Base-by-base conservation (phyloP, 176 grass and related monocot species). In the Aechmea fasciata region DNA sequence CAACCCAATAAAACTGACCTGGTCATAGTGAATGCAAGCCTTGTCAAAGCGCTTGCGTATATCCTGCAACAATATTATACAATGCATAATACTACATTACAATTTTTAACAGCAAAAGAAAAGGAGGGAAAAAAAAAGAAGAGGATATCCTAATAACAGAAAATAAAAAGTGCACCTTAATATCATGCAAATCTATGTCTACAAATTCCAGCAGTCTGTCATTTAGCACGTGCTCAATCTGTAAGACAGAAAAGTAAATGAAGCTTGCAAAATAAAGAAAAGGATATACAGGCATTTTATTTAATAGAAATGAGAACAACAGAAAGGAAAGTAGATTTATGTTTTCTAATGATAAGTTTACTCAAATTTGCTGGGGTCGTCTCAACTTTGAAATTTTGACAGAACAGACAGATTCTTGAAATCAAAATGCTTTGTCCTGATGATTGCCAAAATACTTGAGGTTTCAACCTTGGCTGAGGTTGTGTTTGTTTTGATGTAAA, bases 211-310 rank as follows among this genome's bases (percentile, higher is more conserved):
- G 41, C 80, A 99, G 50, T 75, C 91, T 90, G 75, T 94, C 95
- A 86, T 99, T 99, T 72, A 99, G 87, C 76, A 99, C 90, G 72
- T 94, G 87, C 48, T 99, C 90, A 33, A 99, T 82, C 95, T 99
- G 72, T 70, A 51, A 26, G 29, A 41, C 33, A 41, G 7, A 41
- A 41, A 41, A 22, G 11, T 10, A 20, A 76, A 57, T 61, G 51
- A 76, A 57, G 69, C 49, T 49, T 14, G 4, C 20, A 52, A 59
- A 22, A 52, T 75, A 67, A 53, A 52, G 19, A 66, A 64, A 15
- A 53, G 2, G 17, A 11, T 65, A 3, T 61, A 61, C 20, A 61
- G 15, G 17, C 20, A 61, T 41, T 10, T 18, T n/a, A 61, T 61
- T 10, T 61, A 19, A 18, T 8, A 61, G 55, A 22, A 61, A n/a